Conservation (phyloP, 2,329 filamentous ascomycete genomes). For the Gaeumannomyces tritici region DNA sequence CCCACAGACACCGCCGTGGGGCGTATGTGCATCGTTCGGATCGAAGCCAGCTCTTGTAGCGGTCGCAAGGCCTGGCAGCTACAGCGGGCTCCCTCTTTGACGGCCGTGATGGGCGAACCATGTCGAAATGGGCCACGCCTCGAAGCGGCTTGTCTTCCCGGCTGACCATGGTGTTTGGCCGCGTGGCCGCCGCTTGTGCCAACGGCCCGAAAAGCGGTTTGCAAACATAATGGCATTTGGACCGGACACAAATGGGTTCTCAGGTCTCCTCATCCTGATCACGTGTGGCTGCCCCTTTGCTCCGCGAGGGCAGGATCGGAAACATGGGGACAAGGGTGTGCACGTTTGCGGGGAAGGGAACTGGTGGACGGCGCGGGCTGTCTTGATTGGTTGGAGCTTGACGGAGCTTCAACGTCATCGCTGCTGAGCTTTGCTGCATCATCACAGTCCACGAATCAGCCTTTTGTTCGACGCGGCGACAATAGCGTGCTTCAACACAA, state of each 20-base stretch:
- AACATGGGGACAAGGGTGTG: neutral
- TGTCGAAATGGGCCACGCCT: neutral
- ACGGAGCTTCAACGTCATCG: slow-evolving; percentile 3
- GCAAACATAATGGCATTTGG: no score
- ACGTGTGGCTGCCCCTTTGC: neutral
- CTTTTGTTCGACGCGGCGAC: no score
- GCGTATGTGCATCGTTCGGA: no score
- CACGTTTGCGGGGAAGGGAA: neutral
- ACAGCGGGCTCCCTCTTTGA: no score
- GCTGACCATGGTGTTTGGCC: no score
- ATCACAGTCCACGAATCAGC: no score
- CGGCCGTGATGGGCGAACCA: no score
- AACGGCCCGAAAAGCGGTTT: no score
- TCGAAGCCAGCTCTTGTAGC: no score
- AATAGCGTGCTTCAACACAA: neutral
- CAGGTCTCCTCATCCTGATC: no score
- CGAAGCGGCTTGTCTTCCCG: neutral
- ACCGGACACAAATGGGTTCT: no score
- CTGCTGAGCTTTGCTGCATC: neutral
- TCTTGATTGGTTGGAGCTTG: slow-evolving; percentile 1
- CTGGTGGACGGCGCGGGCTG: neutral
- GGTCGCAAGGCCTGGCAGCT: no score
- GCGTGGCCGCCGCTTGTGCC: neutral
- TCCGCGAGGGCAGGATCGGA: neutral
- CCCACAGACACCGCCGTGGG: neutral